phyloP scores from a whole-genome alignment of 1,139 yeast genomes.

The Tardiomyces digboiensis region DNA sequence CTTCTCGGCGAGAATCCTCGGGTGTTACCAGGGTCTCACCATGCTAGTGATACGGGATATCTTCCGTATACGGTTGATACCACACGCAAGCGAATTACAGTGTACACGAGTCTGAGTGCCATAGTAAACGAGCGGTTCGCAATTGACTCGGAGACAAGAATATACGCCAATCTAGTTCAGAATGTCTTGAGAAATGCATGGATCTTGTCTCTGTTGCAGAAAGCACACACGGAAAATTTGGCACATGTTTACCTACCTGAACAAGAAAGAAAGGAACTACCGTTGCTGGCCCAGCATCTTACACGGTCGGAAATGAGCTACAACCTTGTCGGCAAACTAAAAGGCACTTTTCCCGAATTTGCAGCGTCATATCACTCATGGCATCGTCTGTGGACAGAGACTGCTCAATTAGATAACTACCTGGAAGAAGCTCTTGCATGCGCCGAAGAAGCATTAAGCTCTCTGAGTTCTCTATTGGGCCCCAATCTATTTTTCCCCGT shows the following conservation, averaged over 20 bases:
- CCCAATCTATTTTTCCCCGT: background rate
- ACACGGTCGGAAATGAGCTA: constrained; percentile 7
- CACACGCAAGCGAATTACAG: constrained; percentile 3
- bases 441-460: background rate
- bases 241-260: constrained; percentile 10
- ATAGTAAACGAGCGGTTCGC: constrained; percentile 4
- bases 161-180: constrained; percentile 18
- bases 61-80: constrained; percentile 14
- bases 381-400: no score
- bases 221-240: background rate
- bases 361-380: constrained; percentile 1
- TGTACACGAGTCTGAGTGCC: constrained; percentile 3
- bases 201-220: constrained; percentile 16
- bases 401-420: constrained; percentile 6
- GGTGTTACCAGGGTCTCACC: constrained; percentile 13
- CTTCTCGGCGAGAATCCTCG: constrained; percentile 5
- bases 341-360: constrained; percentile 9
- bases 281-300: constrained; percentile 9
- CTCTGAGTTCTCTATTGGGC: background rate
- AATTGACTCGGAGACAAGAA: constrained; percentile 3
- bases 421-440: background rate
- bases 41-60: constrained; percentile 6
- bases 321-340: constrained; percentile 8
- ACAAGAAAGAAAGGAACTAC: constrained; percentile 7
- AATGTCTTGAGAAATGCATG: constrained; percentile 24